Conservation (phyloP, 345 rosid genomes). For the Microthlaspi erraticum region DNA sequence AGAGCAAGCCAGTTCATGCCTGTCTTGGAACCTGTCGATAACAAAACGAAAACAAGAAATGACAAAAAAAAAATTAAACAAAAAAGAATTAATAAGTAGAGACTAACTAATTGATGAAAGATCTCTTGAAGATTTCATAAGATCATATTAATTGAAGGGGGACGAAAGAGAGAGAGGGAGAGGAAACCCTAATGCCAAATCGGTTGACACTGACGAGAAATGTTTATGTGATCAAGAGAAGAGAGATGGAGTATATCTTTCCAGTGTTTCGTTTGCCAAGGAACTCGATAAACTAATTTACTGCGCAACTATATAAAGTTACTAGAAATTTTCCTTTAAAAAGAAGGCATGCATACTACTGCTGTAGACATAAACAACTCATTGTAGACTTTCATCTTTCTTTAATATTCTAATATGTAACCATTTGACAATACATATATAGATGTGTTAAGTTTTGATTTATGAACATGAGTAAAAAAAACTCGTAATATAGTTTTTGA, state of each 20-base stretch:
- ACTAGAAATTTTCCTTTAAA: neutral
- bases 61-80: neutral
- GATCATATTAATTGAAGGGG: constrained; percentile 5
- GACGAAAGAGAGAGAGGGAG: constrained; percentile 31
- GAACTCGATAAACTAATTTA: constrained; percentile 21
- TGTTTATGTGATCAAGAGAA: constrained; percentile 21
- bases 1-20: constrained; percentile 53
- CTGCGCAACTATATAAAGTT: neutral
- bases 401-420: neutral
- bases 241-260: neutral
- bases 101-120: constrained; percentile 26
- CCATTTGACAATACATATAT: neutral
- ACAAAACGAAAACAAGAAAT: constrained; percentile 32
- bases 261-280: constrained; percentile 19
- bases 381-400: neutral
- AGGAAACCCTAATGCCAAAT: constrained; percentile 47
- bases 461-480: neutral
- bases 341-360: neutral
- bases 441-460: neutral
- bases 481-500: neutral
- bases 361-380: neutral
- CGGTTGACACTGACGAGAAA: neutral
- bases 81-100: constrained; percentile 18
- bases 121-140: constrained; percentile 40
- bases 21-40: constrained; percentile 75